phyloP scores from a whole-genome alignment of 257 asterid genomes.

The Fraxinus anomala region DNA sequence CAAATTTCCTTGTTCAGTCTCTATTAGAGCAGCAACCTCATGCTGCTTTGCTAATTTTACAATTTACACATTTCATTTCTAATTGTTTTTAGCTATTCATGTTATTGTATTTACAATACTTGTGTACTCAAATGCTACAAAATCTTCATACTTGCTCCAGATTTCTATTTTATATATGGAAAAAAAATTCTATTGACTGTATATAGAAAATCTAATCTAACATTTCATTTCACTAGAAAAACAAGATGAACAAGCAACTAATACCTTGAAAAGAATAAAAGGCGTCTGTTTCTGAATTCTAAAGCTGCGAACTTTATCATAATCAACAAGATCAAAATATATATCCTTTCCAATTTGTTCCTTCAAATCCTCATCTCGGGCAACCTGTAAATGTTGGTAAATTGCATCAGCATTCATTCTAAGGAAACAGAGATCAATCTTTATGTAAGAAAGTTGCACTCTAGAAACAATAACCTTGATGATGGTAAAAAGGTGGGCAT shows the following conservation, averaged over 20 bases:
- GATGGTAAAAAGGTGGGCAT: conserved; percentile 93
- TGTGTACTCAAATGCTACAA: not conserved
- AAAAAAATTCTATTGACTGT: not conserved
- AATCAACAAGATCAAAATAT: conserved; percentile 94
- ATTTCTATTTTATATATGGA: not conserved
- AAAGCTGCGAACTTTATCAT: conserved; percentile 88
- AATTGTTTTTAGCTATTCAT: not conserved
- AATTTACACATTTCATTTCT: not conserved
- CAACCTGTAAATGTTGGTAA: conserved; percentile 62
- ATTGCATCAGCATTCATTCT: conserved; percentile 27
- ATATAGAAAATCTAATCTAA: not conserved
- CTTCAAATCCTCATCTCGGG: conserved; percentile 87
- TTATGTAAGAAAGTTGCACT: conserved; percentile 8
- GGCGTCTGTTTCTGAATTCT: conserved; percentile 87
- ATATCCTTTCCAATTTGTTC: conserved; percentile 94
- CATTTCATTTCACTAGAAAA: conserved; percentile 17
- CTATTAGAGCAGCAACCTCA: not conserved
- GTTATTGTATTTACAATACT: not conserved
- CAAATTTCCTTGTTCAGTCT: not conserved
- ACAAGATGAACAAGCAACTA: conserved; percentile 14
- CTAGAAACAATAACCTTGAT: conserved; percentile 65
- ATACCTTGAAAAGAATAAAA: conserved; percentile 88
- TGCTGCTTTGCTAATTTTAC: not conserved
- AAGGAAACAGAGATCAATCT: conserved; percentile 14
- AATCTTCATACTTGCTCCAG: not conserved